Percentiles rank a stretch among this genome's conserved stretches.
phyloP scores from a whole-genome alignment of 768 basidiomycete species.

The Tubosaeta sp. region DNA sequence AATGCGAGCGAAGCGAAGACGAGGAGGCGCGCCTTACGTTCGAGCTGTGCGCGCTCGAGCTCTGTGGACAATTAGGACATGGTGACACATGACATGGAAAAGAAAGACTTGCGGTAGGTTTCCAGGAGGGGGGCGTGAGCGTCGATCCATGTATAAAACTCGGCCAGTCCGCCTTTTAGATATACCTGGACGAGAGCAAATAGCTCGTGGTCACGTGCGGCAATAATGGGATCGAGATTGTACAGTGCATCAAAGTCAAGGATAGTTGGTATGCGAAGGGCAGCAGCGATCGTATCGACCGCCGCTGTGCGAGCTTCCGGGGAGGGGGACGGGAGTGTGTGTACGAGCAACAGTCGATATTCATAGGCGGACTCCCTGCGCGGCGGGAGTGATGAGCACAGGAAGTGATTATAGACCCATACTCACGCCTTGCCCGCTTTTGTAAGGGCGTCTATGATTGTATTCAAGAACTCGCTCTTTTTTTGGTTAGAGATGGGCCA shows the following conservation, averaged over 20 bases:
- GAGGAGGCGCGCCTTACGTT: slow-evolving; percentile 76
- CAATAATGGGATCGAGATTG: slow-evolving; percentile 67
- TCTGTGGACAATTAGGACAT: slow-evolving; percentile 33
- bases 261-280: slow-evolving; percentile 58
- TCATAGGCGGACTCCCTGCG: slow-evolving; percentile 58
- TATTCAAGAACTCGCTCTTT: slow-evolving; percentile 63
- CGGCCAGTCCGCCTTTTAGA: slow-evolving; percentile 56
- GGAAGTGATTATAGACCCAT: background rate
- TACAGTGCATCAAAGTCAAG: slow-evolving; percentile 83
- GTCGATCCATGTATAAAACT: slow-evolving; percentile 59
- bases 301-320: slow-evolving; percentile 50
- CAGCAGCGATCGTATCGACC: slow-evolving; percentile 55
- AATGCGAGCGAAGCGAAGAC: slow-evolving; percentile 75
- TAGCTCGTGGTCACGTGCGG: slow-evolving; percentile 62
- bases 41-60: slow-evolving; percentile 55
- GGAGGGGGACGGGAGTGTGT: slow-evolving; percentile 54
- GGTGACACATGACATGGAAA: background rate
- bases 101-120: slow-evolving; percentile 49
- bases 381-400: background rate
- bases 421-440: slow-evolving; percentile 59
- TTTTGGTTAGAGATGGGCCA: slow-evolving; percentile 65
- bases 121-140: slow-evolving; percentile 46
- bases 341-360: slow-evolving; percentile 59
- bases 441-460: slow-evolving; percentile 55
- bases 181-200: slow-evolving; percentile 76